Evolutionary conservation across 2,329 filamentous ascomycete genomes (phyloP).

Genomic region (Bipolaris bicolor): DNA sequence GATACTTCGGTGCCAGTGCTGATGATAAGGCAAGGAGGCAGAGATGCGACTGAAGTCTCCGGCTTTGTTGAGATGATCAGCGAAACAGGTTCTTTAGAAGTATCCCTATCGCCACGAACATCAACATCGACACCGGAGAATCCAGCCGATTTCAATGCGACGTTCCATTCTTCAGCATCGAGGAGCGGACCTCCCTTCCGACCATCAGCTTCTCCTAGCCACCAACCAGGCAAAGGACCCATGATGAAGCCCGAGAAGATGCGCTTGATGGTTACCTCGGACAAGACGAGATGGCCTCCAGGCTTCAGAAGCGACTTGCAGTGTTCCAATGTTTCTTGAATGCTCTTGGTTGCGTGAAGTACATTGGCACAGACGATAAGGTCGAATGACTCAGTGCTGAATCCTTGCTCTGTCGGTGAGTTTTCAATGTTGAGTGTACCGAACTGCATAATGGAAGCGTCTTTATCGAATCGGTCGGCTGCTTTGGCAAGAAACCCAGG

Average conservation of each 20-base stretch:
- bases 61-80: conserved; percentile 12
- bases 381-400: conserved; percentile 5
- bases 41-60: background rate
- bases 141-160: conserved; percentile 8
- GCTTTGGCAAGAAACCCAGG: conserved; percentile 13
- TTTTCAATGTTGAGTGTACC: conserved; percentile 14
- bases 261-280: conserved; percentile 13
- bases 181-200: conserved; percentile 8
- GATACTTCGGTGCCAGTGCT: conserved; percentile 3
- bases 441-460: conserved; percentile 9
- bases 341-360: conserved; percentile 12
- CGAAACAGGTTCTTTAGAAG: conserved; percentile 12
- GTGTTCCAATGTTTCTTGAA: conserved; percentile 6
- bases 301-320: conserved; percentile 12
- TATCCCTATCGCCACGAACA: conserved; percentile 9
- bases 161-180: conserved; percentile 7
- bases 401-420: conserved; percentile 6
- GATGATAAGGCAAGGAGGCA: conserved; percentile 6
- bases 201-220: conserved; percentile 12
- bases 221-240: conserved; percentile 11
- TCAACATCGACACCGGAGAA: conserved; percentile 15
- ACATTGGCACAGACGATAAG: conserved; percentile 12
- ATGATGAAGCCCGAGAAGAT: conserved; percentile 16
- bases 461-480: conserved; percentile 6
- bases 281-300: conserved; percentile 6